Evolutionary conservation across 129 eudicot species (phyloP), one percentile per base, ranked within the genome.

Genomic region (Escallonia herrerae): DNA sequence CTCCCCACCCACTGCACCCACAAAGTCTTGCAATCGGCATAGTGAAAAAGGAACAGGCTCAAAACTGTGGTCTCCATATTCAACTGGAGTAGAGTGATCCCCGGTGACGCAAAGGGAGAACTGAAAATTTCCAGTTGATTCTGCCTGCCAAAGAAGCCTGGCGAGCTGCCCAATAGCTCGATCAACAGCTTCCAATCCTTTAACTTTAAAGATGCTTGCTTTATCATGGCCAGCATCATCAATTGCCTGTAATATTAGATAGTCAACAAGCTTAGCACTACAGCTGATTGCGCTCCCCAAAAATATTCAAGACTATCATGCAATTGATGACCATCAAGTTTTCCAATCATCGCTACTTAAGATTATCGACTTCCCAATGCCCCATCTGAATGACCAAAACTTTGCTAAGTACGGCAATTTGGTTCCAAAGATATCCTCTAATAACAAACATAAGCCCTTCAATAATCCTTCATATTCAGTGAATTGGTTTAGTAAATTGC

Each of bases 161-260:
- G 95, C 98, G 46, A 93, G 89, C 84, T 93, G 98, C 6, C 95
- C 89, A 52, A 91, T 88, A 4, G 95, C 98, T 71, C 73, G 69
- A 68, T 91, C 98, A 51, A 91, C 98, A 2, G 96, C 96, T 72
- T 88, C 98, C 77, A 91, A 74, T 40, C 91, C 96, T 81, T 83
- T 91, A 42, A 87, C 96, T 83, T 91, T 91, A 64, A 88, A 91
- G 5, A 81, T 68, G 64, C 75, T 84, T 7, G 98, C 98, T 86
- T 88, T 93, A 82, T 93, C 98, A 78, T 93, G 98, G 44, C 98
- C 98, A 4, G 96, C 98, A 81, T 93, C 96, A 47, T 93, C 98
- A 66, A 93, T 86, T 47, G 96, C 98, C 96, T 88, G 86, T 62
- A 80, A 54, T 37, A 40, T 14, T 53, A 64, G n/a, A 11, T 53